Base-by-base conservation (phyloP, 2,329 filamentous ascomycete genomes). In the Ophiocordyceps australis region DNA sequence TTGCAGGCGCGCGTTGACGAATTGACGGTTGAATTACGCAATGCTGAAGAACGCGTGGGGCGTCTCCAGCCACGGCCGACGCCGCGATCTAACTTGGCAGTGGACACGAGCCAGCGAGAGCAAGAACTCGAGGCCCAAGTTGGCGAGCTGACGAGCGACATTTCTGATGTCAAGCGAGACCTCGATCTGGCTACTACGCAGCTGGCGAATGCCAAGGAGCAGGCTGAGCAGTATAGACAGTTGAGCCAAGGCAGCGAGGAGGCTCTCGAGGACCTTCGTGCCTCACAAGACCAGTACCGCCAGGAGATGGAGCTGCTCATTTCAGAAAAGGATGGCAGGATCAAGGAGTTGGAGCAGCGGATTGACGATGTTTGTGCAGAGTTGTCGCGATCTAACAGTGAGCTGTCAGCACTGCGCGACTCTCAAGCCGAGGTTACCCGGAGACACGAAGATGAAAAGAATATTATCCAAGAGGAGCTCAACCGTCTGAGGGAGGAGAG, bases 201-300 rank as follows among this genome's bases (percentile, higher is more conserved):
- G 38, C 58, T 95, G 9, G 79, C 91, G 37, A 76, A 74, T 39
- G 71, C 80, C 10, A 82, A 80, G 49, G 64, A 70, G 19, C 77
- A 93, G 41, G 73, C 75, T 21, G 82, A 93, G 42, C 75, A 82
- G 38, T 95, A 91, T 60, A 86, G 80, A 49, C 68, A 74, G 25
- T 81, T 95, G 38, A 83, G 82, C 38, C 81, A 91, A 48, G 63
- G 71, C 17, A 75, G 81, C 3, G 89, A 98, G 46, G 86, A 95
- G 37, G 77, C 85, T 26, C 62, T 95, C 11, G 69, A 82, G 35
- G 79, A 74, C 30, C 59, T 91, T 28, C 76, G 74, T 25, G 70
- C 77, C 19, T 78, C 82, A 0, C 74, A 89, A 32, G 85, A 93
- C 24, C 71, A 89, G 42, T 92, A 83, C 47, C 71, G 73, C n/a